Evolutionary conservation across 805 yeast genomes (phyloP).

Genomic region (Wilhelminamyces savonicus): DNA sequence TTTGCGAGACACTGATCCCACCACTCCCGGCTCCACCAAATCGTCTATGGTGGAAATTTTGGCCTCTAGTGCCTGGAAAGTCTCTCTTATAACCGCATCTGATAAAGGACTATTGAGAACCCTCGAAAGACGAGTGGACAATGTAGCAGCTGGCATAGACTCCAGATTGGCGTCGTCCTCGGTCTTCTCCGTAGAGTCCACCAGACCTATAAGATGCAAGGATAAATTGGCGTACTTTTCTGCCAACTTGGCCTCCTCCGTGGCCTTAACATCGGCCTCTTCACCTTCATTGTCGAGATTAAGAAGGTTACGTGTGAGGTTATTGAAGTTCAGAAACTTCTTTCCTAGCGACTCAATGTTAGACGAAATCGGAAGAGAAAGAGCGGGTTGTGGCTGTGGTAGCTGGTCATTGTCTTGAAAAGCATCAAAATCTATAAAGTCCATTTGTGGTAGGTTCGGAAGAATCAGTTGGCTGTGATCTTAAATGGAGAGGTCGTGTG

Average conservation of each 20-base stretch:
- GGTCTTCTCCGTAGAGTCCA: slow-evolving; percentile 4
- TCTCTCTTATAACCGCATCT: slow-evolving; percentile 27
- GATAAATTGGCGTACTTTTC: slow-evolving; percentile 46
- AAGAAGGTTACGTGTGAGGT: slow-evolving; percentile 23
- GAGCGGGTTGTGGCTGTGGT: slow-evolving; percentile 40
- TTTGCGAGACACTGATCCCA: slow-evolving; percentile 58
- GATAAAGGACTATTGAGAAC: slow-evolving; percentile 40
- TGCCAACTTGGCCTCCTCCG: slow-evolving; percentile 20
- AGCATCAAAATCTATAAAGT: slow-evolving; percentile 35
- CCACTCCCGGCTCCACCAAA: slow-evolving; percentile 40
- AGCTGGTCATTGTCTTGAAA: slow-evolving; percentile 20
- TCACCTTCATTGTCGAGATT: too few relatives aligned
- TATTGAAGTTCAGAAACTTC: slow-evolving; percentile 26
- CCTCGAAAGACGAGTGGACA: slow-evolving; percentile 42
- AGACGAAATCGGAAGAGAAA: slow-evolving; percentile 32
- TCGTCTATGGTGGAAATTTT: slow-evolving; percentile 19
- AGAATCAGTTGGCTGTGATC: too few relatives aligned
- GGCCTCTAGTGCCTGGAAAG: slow-evolving; percentile 22
- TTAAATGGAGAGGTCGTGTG: too few relatives aligned
- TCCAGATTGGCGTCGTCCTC: slow-evolving; percentile 4
- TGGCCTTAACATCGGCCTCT: slow-evolving; percentile 10
- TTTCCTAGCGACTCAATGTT: slow-evolving; percentile 31
- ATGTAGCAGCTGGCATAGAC: too few relatives aligned
- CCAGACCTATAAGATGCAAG: slow-evolving; percentile 25
- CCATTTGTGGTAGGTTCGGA: too few relatives aligned